Percentiles rank a stretch among this genome's conserved stretches.
Evolutionary conservation across 805 yeast species (phyloP).

Genomic region (Nakazawaea laoshanensis): DNA sequence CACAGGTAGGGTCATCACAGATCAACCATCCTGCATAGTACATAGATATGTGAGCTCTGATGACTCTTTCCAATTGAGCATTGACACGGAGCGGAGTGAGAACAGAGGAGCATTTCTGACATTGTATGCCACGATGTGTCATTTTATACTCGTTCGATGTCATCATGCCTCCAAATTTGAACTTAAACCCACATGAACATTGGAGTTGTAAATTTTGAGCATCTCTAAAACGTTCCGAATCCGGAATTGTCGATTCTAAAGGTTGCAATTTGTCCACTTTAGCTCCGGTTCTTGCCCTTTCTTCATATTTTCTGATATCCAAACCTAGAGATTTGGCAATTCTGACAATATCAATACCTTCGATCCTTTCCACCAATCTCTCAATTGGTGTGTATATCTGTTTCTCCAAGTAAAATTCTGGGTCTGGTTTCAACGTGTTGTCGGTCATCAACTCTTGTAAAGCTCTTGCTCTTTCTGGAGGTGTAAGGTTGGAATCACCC

Average conservation of each 20-base stretch:
- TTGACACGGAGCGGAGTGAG: conserved; percentile 50
- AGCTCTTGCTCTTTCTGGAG: conserved; percentile 81
- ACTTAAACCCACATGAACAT: conserved; percentile 57
- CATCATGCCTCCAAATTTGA: conserved; percentile 69
- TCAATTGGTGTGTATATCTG: conserved; percentile 89
- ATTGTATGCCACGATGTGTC: conserved; percentile 62
- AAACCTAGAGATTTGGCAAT: conserved; percentile 73
- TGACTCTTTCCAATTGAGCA: conserved; percentile 65
- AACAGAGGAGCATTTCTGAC: conserved; percentile 48
- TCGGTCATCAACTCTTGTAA: conserved; percentile 56
- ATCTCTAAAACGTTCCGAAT: conserved; percentile 71
- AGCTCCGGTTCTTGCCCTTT: conserved; percentile 25
- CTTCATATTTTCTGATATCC: conserved; percentile 56
- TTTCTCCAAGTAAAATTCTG: conserved; percentile 71
- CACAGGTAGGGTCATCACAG: conserved; percentile 85
- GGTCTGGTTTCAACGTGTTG: conserved; percentile 58
- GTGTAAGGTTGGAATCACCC: conserved; percentile 27
- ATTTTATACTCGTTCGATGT: conserved; percentile 53
- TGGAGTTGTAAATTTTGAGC: conserved; percentile 44
- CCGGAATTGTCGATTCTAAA: conserved; percentile 72
- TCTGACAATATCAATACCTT: conserved; percentile 76
- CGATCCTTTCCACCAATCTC: conserved; percentile 75
- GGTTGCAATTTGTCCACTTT: conserved; percentile 47
- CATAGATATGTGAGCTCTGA: conserved; percentile 59
- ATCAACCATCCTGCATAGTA: conserved; percentile 83